Base-by-base conservation (phyloP, 306 rosid species). In the Parietaria judaica region DNA sequence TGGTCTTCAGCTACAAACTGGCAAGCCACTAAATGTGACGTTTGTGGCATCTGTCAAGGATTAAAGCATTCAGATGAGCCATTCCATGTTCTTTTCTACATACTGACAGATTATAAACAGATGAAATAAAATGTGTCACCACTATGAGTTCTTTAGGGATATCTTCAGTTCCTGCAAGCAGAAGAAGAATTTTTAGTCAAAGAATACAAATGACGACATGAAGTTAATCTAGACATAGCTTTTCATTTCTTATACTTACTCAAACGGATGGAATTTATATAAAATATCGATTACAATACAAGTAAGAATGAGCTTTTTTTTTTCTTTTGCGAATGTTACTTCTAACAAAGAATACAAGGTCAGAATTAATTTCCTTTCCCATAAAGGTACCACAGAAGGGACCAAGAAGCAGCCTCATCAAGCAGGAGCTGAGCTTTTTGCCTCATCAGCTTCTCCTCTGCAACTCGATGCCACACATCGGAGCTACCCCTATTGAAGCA, bases 381-480 rank as follows among this genome's bases (percentile, higher is more conserved):
- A 61, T 76, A 92, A 54, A 92, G 95, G 73, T 82, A 79, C 99
- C 99, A 92, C 81, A 92, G 61, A 66, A 92, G 95, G 62, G 95
- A 92, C 99, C 99, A 92, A 3, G 99, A 82, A 53, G 99, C 99
- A 17, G 95, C 99, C 80, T 92, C 99, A 39, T 92, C 94, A 67
- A 92, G 88, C 74, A 92, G 68, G 73, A 82, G 79, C 62, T 82
- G 96, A 76, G 96, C 90, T 84, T 86, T 86, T 84, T 88, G 96
- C 84, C 94, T 88, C 88, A 88, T 86, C 76, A 92, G 76, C 74
- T 88, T 88, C 65, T 92, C 99, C 81, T 88, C 96, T 49, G 84
- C 80, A 66, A 84, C 84, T 56, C 95, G 92, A 66, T 84, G 99
- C 74, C 79, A 75, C 36, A 64, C 47, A 68, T 77, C 73, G 74